phyloP scores from a whole-genome alignment of 2,329 filamentous ascomycete genomes.

The Pyrenochaeta sp. region DNA sequence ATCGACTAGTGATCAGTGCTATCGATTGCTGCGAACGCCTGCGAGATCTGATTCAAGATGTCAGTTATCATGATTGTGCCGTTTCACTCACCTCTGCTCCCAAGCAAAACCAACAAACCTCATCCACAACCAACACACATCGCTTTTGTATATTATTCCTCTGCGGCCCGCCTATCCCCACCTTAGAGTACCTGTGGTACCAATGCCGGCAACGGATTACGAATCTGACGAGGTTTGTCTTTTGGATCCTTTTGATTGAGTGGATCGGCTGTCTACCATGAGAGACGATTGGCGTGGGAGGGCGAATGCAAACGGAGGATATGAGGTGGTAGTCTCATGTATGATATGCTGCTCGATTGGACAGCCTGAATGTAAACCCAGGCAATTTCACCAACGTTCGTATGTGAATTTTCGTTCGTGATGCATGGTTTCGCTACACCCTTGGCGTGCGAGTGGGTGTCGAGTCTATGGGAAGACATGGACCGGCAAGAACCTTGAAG shows the following conservation, averaged over 20 bases:
- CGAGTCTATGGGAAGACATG: neutral
- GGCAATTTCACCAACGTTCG: conserved; percentile 13
- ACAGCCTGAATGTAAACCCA: conserved; percentile 18
- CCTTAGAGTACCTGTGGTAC: conserved; percentile 13
- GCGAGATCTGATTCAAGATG: conserved; percentile 7
- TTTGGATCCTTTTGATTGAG: conserved; percentile 25
- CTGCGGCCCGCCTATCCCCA: conserved; percentile 4
- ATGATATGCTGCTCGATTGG: conserved; percentile 22
- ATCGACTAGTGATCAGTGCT: conserved; percentile 4
- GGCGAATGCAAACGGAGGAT: conserved; percentile 2
- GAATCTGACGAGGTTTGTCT: conserved; percentile 32
- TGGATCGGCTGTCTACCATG: conserved; percentile 6
- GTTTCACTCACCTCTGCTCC: conserved; percentile 2
- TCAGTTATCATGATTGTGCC: conserved; percentile 15
- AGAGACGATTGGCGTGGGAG: conserved; percentile 11
- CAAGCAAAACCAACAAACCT: conserved; percentile 1
- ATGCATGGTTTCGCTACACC: neutral
- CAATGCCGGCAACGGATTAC: conserved; percentile 27
- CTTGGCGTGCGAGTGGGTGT: conserved; percentile 5
- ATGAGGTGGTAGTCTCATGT: conserved; percentile 18
- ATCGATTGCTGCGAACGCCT: conserved; percentile 6
- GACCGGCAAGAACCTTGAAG: neutral
- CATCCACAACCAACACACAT: conserved; percentile 17
- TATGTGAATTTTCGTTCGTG: conserved; percentile 1
- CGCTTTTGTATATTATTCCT: conserved; percentile 33